Percentiles rank a stretch among this genome's conserved stretches.
These are phyloP conservation scores for Phytophthora foliorum DNA, from an alignment of 352 stramenopile species.

Conservation along the genomic window DNA sequence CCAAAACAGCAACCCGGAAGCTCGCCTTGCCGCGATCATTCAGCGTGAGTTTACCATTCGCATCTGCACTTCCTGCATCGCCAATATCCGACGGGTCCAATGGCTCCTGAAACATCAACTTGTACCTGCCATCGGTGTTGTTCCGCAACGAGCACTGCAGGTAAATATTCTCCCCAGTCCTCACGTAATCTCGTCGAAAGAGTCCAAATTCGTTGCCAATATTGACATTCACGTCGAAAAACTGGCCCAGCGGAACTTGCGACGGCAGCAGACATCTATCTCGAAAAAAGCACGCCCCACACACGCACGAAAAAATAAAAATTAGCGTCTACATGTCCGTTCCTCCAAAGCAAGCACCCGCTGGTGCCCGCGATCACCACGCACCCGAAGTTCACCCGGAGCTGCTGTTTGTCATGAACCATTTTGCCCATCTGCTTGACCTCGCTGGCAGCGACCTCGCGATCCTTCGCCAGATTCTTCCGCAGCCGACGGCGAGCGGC, in stretches of 20 bases:
- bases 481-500: conserved; percentile 54
- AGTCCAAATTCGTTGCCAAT: conserved; percentile 89
- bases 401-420: conserved; percentile 82
- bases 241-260: conserved; percentile 55
- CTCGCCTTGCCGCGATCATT: conserved; percentile 72
- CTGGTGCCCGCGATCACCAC: conserved; percentile 21
- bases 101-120: conserved; percentile 43
- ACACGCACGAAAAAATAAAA: conserved; percentile 16
- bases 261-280: conserved; percentile 67
- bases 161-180: conserved; percentile 50
- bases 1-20: conserved; percentile 55
- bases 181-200: conserved; percentile 68
- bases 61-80: conserved; percentile 15
- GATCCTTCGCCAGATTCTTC: conserved; percentile 66
- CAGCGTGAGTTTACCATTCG: conserved; percentile 50
- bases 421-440: conserved; percentile 73
- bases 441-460: conserved; percentile 59
- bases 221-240: conserved; percentile 75
- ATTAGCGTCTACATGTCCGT: conserved; percentile 15
- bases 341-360: conserved; percentile 16
- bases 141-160: conserved; percentile 62
- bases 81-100: conserved; percentile 23
- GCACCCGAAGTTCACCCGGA: conserved; percentile 84
- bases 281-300: conserved; percentile 19
- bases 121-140: conserved; percentile 30